Conservation (phyloP, 352 stramenopile genomes). For the Halophytophthora batemanensis region DNA sequence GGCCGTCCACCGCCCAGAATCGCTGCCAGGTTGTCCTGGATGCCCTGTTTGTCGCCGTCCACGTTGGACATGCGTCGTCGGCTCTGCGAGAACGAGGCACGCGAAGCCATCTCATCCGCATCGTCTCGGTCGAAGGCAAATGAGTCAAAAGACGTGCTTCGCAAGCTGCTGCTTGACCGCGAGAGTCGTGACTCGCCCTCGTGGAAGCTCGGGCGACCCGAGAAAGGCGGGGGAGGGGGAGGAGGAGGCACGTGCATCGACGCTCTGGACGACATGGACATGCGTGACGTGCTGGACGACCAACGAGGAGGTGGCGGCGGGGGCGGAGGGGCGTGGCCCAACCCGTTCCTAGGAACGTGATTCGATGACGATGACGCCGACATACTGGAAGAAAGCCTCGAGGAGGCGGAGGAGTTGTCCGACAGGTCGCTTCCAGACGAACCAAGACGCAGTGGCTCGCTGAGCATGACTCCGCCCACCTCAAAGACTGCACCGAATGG, state of each 20-base stretch:
- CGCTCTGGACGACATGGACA: conserved; percentile 27
- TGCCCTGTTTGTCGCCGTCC: conserved; percentile 36
- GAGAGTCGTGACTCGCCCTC: conserved; percentile 34
- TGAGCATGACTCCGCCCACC: conserved; percentile 28
- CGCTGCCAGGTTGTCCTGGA: conserved; percentile 59
- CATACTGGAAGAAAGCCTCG: conserved; percentile 50
- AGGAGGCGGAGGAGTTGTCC: conserved; percentile 53
- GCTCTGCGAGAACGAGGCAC: conserved; percentile 46
- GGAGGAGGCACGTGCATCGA: conserved; percentile 37
- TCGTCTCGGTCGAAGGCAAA: conserved; percentile 34
- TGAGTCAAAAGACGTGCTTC: conserved; percentile 49
- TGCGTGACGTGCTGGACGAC: conserved; percentile 22
- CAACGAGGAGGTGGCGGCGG: conserved; percentile 23
- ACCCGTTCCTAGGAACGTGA: conserved; percentile 18
- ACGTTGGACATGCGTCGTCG: conserved; percentile 33
- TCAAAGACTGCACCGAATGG: conserved; percentile 49
- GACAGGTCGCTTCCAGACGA: conserved; percentile 54
- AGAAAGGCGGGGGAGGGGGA: conserved; percentile 39
- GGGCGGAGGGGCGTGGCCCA: conserved; percentile 22
- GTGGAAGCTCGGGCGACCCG: conserved; percentile 24
- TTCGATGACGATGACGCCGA: conserved; percentile 25
- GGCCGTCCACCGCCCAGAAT: conserved; percentile 54
- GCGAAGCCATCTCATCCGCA: conserved; percentile 20
- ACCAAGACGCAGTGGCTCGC: conserved; percentile 18
- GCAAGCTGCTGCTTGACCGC: conserved; percentile 48